A percentile compares a stretch with the other conserved stretches of the same genome.
These are phyloP conservation scores for Ceratocystis ficicola DNA, from an alignment of 2,329 filamentous ascomycete genomes.

Conservation along the genomic window DNA sequence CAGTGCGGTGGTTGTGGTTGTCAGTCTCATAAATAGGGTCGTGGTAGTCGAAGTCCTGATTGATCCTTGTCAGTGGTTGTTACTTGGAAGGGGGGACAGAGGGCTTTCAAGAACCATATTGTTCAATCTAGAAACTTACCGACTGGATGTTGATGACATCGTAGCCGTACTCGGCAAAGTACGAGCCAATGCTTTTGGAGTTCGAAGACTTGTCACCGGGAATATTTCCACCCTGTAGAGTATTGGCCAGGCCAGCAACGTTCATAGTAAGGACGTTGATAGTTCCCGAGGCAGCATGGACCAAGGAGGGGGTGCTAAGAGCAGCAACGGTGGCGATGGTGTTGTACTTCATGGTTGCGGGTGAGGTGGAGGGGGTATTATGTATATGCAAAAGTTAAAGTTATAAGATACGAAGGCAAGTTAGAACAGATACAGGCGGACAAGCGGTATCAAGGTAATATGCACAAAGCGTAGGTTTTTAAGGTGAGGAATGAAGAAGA, in stretches of 20 bases:
- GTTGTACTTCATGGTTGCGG: conserved; percentile 19
- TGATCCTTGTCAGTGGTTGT: conserved; percentile 5
- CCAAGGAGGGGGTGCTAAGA: conserved; percentile 16
- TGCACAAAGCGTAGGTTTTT: background rate
- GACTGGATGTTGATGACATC: conserved; percentile 56
- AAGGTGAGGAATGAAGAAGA: background rate
- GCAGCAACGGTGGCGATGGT: conserved; percentile 16
- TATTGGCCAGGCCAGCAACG: conserved; percentile 45
- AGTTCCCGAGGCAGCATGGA: conserved; percentile 26
- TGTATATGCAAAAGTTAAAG: background rate
- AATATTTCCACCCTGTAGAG: conserved; percentile 48
- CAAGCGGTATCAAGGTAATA: background rate
- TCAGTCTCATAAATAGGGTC: conserved; percentile 49
- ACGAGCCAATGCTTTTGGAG: conserved; percentile 42
- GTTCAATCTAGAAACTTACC: conserved; percentile 27
- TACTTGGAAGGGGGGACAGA: background rate
- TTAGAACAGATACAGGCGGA: background rate
- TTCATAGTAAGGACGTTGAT: conserved; percentile 46
- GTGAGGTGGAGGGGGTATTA: background rate
- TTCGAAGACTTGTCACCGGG: conserved; percentile 50
- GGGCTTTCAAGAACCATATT: background rate
- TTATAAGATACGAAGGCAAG: background rate
- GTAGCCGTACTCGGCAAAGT: conserved; percentile 45
- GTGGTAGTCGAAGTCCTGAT: conserved; percentile 53
- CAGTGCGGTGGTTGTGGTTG: conserved; percentile 46